Base-by-base conservation (phyloP, 148 eudicot species). In the Dysphania ambrosioides region DNA sequence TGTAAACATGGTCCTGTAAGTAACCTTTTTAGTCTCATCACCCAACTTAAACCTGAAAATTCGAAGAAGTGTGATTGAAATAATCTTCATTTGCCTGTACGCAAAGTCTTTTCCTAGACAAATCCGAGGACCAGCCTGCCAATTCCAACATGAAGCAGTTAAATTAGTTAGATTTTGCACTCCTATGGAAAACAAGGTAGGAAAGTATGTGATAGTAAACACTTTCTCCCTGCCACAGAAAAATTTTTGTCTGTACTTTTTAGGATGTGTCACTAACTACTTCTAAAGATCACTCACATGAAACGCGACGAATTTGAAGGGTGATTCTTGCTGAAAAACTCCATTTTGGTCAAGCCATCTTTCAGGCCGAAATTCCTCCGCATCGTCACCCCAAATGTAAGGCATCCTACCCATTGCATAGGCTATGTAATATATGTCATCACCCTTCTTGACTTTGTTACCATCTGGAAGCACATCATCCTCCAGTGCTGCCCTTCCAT, bases 31-130 rank as follows among this genome's bases (percentile, higher is more conserved):
- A 1, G 55, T 63, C 23, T 84, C 89, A 70, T 87, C 86, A 0
- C 80, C 84, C 63, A 92, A 68, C 57, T 78, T 84, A 82, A 88
- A 92, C 66, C 80, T 74, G 74, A 92, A 90, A 72, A 77, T 84
- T 40, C 66, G 67, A 40, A 89, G 75, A 30, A 89, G 87, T 24
- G 89, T 82, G 0, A 83, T 75, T 31, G 91, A 80, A 40, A 88
- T 77, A 24, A 88, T 93, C 89, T 90, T 93, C 93, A 93, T 93
- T 10, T 93, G 97, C 27, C 90, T 87, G 72, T 90, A 90, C 41
- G 96, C 96, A n/a, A 93, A 90, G 47, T 93, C 96, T 77, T 79
- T 90, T 30, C 96, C 96, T 27, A 90, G 74, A 73, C 97, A 90
- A 29, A 80, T 87, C 58, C 96, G 72, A 23, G 93, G 93, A 31